Evolutionary conservation across 495 filamentous ascomycete genomes (phyloP).

Genomic region (Margaritispora aquatica): DNA sequence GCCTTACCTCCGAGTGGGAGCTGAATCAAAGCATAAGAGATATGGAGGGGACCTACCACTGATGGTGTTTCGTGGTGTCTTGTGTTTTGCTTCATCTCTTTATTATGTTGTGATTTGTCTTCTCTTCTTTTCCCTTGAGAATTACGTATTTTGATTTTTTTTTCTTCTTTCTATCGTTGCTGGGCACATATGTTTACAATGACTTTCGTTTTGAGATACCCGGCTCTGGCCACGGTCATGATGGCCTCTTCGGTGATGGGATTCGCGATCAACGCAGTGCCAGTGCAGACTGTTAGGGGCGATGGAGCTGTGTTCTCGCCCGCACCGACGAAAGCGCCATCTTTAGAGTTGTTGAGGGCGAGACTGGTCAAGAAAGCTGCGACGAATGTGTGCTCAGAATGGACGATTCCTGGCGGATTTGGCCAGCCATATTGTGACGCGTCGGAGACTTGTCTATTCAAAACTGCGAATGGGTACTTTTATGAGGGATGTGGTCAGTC

Average conservation of each 20-base stretch:
- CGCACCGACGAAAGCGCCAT: slow-evolving; percentile 12
- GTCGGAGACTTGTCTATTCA: slow-evolving; percentile 17
- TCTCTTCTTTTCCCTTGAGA: background rate
- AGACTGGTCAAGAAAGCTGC: slow-evolving; percentile 7
- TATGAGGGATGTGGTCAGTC: slow-evolving; percentile 20
- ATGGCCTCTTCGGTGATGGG: background rate
- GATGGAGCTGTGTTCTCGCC: background rate
- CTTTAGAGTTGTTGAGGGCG: slow-evolving; percentile 15
- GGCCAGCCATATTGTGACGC: slow-evolving; percentile 13
- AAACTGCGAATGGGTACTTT: slow-evolving; percentile 2
- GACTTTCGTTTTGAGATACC: slow-evolving; percentile 4
- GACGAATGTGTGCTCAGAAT: slow-evolving; percentile 18
- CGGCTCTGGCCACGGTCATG: slow-evolving; percentile 8
- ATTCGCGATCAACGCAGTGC: slow-evolving; percentile 5
- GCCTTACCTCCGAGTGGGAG: background rate
- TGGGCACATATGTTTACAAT: background rate
- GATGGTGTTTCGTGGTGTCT: background rate
- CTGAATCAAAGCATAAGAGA: background rate
- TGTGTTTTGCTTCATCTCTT: background rate
- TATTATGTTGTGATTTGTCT: background rate
- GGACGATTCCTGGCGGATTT: slow-evolving; percentile 19
- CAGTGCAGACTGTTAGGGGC: slow-evolving; percentile 10
- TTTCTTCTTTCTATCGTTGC: too few species aligned
- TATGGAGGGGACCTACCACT: background rate
- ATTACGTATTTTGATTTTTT: too few species aligned